A percentile compares a stretch with the other conserved stretches of the same genome.
phyloP scores from a whole-genome alignment of 495 filamentous ascomycete species.

The Aspergillus cavernicola region DNA sequence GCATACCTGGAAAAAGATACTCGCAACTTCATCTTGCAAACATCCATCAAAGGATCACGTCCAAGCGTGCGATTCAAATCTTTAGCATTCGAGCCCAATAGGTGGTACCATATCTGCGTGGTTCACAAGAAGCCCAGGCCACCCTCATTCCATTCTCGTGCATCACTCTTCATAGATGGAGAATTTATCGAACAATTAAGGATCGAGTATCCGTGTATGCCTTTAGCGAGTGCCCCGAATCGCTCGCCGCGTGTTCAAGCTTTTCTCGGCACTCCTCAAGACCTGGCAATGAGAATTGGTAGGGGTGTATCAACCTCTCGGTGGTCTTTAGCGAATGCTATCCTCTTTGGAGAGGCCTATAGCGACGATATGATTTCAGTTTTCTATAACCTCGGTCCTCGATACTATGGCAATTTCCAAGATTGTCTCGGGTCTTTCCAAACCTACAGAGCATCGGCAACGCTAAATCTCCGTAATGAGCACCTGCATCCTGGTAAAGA shows the following conservation, averaged over 20 bases:
- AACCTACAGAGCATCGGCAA: conserved; percentile 92
- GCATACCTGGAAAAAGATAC: conserved; percentile 93
- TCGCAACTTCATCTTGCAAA: conserved; percentile 93
- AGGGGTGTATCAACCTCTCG: conserved; percentile 68
- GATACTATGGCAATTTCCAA: conserved; percentile 94
- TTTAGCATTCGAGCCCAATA: conserved; percentile 62
- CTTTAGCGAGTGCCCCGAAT: conserved; percentile 47
- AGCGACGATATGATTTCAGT: conserved; percentile 92
- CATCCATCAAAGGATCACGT: conserved; percentile 78
- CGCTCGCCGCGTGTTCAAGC: conserved; percentile 70
- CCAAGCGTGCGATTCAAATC: conserved; percentile 94
- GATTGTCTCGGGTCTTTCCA: conserved; percentile 95
- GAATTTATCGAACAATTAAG: conserved; percentile 91
- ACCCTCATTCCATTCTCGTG: conserved; percentile 71
- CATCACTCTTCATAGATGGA: conserved; percentile 85
- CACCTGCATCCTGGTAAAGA: conserved; percentile 86
- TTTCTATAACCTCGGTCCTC: conserved; percentile 80
- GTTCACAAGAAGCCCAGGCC: conserved; percentile 74
- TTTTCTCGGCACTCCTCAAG: conserved; percentile 89
- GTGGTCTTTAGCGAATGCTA: conserved; percentile 86
- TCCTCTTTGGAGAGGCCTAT: conserved; percentile 81
- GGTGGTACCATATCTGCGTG: conserved; percentile 90
- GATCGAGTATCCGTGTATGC: conserved; percentile 75
- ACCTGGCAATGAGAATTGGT: conserved; percentile 79
- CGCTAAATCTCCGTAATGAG: conserved; percentile 86